Base-by-base conservation (phyloP, 2,329 filamentous ascomycete species). In the Nothophaeocryptopus gaeumannii region DNA sequence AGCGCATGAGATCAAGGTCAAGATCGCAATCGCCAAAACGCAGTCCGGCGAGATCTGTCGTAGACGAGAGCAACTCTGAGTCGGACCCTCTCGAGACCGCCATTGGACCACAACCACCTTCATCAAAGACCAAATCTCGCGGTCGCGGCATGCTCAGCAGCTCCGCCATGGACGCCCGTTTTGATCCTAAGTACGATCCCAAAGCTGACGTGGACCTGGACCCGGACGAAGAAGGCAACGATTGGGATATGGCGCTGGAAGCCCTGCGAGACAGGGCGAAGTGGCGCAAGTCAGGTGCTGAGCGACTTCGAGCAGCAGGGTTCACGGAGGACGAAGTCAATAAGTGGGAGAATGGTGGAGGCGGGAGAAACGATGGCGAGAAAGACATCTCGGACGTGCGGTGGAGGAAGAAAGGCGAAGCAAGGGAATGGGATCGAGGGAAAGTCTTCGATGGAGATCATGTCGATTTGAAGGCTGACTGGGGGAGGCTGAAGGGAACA, bases 241-340 rank as follows among this genome's bases (percentile, higher is more conserved):
- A 88, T 52, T 96, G 89, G 90, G 86, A 88, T 38, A 81, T 88
- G 60, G 83, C 87, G 1, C 74, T 93, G 1, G 89, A 95, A 69
- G 83, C 85, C 4, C 77, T 89, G 48, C 80, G 86, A 34, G 89
- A 95, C 65, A 82, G 89, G n/a, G 81, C 88, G 58, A 84, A 84
- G 58, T 90, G 87, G 82, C 84, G 82, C 62, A 78, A 84, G 55
- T 82, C 84, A 58, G 88, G 89, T 29, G 87, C 87, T 5, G 84
- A 90, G 45, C 76, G 90, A 50, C 72, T 96, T 52, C 83, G 83
- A 31, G 81, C 81, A 14, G 89, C 88, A 0, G 91, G 90, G 5
- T 96, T 51, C 76, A 78, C 60, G 83, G 83, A 56, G 89, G 86
- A 82, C 83, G 85, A 66, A 79, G 80, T 15, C 74, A 76, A n/a